These are phyloP conservation scores for Drechslera avenae DNA, from an alignment of 2,329 filamentous ascomycete species.

Conservation along the genomic window DNA sequence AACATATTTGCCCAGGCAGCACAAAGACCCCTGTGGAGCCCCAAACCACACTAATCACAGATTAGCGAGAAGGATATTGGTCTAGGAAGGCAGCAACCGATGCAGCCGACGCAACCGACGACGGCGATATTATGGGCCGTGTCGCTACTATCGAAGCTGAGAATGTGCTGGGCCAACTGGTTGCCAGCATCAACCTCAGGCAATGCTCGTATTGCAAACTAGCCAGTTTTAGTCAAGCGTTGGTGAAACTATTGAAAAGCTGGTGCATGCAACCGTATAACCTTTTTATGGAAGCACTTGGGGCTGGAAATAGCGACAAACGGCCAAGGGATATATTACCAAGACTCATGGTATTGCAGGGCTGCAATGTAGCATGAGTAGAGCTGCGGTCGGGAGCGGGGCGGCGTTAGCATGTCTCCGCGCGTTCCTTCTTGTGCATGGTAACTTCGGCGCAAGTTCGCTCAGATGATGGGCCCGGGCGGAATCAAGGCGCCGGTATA, in stretches of 20 bases:
- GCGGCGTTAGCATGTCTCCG: conserved; percentile 2
- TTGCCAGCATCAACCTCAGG: neutral
- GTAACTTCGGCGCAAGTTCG: conserved; percentile 7
- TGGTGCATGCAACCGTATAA: neutral
- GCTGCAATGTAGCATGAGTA: neutral
- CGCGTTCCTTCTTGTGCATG: neutral
- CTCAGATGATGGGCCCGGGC: neutral
- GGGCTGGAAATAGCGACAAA: neutral
- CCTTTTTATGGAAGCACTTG: neutral
- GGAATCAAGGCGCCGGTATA: neutral
- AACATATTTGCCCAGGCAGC: conserved; percentile 5
- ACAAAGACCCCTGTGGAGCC: conserved; percentile 1
- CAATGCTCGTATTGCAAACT: neutral
- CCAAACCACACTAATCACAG: conserved; percentile 14
- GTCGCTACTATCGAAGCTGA: neutral
- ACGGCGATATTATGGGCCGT: neutral
- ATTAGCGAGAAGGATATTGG: conserved; percentile 19
- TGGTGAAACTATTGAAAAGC: neutral
- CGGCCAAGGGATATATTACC: neutral
- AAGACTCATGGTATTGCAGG: no score
- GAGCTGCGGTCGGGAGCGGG: neutral
- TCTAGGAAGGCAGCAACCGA: conserved; percentile 9
- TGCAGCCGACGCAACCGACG: conserved; percentile 1
- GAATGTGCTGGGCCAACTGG: neutral
- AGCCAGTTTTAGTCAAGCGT: neutral